These are phyloP conservation scores for Suhomyces taliae DNA, from an alignment of 1,139 yeast genomes.

Conservation along the genomic window DNA sequence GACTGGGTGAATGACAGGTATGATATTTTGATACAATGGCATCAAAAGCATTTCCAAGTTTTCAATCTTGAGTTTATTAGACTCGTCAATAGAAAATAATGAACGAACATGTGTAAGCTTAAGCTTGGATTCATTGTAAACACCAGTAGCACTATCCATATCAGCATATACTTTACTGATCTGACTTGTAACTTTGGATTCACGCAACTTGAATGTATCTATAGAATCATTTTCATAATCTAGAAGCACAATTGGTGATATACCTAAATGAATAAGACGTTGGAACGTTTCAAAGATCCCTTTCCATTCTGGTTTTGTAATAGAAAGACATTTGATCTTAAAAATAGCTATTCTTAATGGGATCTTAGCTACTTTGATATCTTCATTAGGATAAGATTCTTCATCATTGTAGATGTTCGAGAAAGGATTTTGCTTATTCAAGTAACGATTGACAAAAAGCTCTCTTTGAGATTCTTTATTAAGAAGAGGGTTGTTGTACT, in stretches of 20 bases:
- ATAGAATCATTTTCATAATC: conserved; percentile 36
- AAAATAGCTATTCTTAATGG: conserved; percentile 55
- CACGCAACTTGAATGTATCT: conserved; percentile 32
- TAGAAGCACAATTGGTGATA: conserved; percentile 26
- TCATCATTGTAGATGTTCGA: conserved; percentile 34
- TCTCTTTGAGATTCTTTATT: conserved; percentile 35
- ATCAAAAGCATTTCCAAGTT: conserved; percentile 37
- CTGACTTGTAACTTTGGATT: conserved; percentile 34
- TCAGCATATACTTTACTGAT: conserved; percentile 28
- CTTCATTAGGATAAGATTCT: conserved; percentile 35
- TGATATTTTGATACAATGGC: conserved; percentile 45
- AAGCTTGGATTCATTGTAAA: conserved; percentile 20
- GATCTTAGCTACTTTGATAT: conserved; percentile 30
- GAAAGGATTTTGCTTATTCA: conserved; percentile 37
- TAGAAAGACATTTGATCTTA: conserved; percentile 42
- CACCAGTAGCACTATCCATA: conserved; percentile 16
- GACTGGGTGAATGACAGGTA: conserved; percentile 65
- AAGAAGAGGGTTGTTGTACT: conserved; percentile 11
- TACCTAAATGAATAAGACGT: conserved; percentile 52
- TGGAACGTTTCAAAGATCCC: conserved; percentile 53
- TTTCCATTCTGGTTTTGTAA: conserved; percentile 32
- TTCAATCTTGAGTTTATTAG: conserved; percentile 17
- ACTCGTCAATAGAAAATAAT: conserved; percentile 21
- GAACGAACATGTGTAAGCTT: conserved; percentile 31
- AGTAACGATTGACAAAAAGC: conserved; percentile 41